A percentile compares a stretch with the other conserved stretches of the same genome.
Conservation (phyloP, 139 green algal species). For the Chlorella sp. region DNA sequence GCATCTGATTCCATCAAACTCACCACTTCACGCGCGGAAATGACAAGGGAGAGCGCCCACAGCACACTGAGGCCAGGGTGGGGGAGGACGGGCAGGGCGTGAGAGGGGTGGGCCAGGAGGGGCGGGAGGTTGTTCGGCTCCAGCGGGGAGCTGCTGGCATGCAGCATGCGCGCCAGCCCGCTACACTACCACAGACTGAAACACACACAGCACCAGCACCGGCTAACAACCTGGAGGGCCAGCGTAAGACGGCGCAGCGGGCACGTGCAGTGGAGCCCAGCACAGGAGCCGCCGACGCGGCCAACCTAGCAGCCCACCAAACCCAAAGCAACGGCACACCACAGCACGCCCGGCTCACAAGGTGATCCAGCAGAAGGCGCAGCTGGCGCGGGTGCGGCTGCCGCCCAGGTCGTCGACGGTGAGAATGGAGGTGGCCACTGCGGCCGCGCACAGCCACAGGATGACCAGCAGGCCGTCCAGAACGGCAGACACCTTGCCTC, state of each 20-base stretch:
- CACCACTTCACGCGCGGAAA: background rate
- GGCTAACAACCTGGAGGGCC: too few relatives aligned
- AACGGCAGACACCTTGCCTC: conserved; percentile 2
- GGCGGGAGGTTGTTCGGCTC: background rate
- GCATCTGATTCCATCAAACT: too few relatives aligned
- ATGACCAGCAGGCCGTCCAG: background rate
- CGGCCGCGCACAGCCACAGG: conserved; percentile 12
- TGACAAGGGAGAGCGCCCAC: background rate
- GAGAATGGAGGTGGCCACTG: conserved; percentile 9
- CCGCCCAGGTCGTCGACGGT: background rate
- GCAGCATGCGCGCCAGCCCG: too few relatives aligned
- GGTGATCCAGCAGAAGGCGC: conserved; percentile 22
- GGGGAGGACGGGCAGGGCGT: background rate
- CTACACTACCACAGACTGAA: too few relatives aligned
- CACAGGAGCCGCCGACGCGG: too few relatives aligned
- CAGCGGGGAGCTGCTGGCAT: too few relatives aligned
- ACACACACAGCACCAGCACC: too few relatives aligned
- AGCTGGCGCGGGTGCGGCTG: background rate
- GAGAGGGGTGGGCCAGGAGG: background rate
- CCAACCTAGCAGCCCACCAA: too few relatives aligned
- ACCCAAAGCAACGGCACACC: too few relatives aligned
- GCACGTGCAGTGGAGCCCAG: too few relatives aligned
- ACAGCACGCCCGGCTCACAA: too few relatives aligned
- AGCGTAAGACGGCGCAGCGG: too few relatives aligned
- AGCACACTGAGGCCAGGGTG: background rate